Evolutionary conservation across 805 yeast genomes (phyloP).

Genomic region (Suhomyces sp.): DNA sequence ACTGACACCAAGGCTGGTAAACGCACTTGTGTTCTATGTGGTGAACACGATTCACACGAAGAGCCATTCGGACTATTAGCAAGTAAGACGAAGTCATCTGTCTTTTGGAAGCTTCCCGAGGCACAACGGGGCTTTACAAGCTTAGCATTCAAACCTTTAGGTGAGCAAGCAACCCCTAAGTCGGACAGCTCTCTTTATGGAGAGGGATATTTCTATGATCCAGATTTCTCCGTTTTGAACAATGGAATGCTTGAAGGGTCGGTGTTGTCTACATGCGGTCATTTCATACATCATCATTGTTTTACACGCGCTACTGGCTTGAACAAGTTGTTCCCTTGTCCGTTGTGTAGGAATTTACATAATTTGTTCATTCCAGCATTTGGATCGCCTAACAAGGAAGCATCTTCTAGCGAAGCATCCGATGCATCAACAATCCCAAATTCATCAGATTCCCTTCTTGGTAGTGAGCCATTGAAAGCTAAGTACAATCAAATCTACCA

Average conservation of each 20-base stretch:
- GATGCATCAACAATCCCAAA: too few relatives aligned
- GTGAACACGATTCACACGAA: constrained; percentile 23
- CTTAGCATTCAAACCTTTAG: constrained; percentile 24
- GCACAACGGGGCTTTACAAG: constrained; percentile 14
- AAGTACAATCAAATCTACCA: constrained; percentile 6
- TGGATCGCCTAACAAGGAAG: constrained; percentile 4
- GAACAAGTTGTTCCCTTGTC: constrained; percentile 41
- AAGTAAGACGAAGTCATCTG: constrained; percentile 44
- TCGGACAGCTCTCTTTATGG: background rate
- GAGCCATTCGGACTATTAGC: constrained; percentile 62
- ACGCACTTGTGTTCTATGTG: constrained; percentile 26
- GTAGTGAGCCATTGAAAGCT: constrained; percentile 22
- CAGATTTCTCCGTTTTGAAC: background rate
- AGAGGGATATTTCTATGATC: background rate
- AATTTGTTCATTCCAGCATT: constrained; percentile 48
- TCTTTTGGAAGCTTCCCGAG: constrained; percentile 48
- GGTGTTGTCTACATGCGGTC: constrained; percentile 50
- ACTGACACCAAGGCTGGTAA: constrained; percentile 5
- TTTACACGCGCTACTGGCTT: constrained; percentile 28
- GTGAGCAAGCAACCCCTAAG: constrained; percentile 17
- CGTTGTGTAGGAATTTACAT: constrained; percentile 48
- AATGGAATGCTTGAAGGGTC: background rate
- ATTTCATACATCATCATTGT: constrained; percentile 52
- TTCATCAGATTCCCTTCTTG: background rate
- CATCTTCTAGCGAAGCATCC: constrained; percentile 2